Evolutionary conservation across 257 asterid genomes (phyloP).

Genomic region (Solanum pimpinellifolium): DNA sequence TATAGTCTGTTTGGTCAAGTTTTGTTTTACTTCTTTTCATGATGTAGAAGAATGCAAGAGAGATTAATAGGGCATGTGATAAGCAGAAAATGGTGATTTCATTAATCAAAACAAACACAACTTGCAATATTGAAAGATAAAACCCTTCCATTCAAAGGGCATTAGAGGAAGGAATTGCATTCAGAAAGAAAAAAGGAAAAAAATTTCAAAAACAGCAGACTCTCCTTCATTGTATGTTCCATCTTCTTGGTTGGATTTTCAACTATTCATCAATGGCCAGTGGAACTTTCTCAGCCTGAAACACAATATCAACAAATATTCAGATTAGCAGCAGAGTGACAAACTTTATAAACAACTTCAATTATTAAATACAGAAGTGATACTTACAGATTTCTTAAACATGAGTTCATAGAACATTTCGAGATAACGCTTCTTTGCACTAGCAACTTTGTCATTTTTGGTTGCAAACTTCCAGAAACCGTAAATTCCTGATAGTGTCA

Average conservation of each 20-base stretch:
- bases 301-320: background rate
- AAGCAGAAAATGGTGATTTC: background rate
- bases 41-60: background rate
- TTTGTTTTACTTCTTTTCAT: background rate
- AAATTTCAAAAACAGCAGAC: background rate
- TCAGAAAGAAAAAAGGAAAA: background rate
- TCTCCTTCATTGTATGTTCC: background rate
- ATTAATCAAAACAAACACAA: background rate
- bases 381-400: background rate
- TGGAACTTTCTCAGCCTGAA: slow-evolving; percentile 5
- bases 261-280: slow-evolving; percentile 7
- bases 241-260: background rate
- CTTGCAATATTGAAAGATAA: background rate
- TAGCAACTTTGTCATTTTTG: background rate
- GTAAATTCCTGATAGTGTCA: background rate
- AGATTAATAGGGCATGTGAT: background rate
- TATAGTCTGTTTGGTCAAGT: background rate
- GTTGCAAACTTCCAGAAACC: slow-evolving; percentile 6
- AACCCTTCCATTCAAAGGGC: background rate
- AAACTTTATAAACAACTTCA: background rate
- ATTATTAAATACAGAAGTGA: background rate
- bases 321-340: background rate
- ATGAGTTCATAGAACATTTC: slow-evolving; percentile 4
- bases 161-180: background rate
- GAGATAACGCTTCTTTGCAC: slow-evolving; percentile 1